Evolutionary conservation across 1,284 basidiomycete genomes (phyloP).

Genomic region (Melanopsichium pennsylvanicum): DNA sequence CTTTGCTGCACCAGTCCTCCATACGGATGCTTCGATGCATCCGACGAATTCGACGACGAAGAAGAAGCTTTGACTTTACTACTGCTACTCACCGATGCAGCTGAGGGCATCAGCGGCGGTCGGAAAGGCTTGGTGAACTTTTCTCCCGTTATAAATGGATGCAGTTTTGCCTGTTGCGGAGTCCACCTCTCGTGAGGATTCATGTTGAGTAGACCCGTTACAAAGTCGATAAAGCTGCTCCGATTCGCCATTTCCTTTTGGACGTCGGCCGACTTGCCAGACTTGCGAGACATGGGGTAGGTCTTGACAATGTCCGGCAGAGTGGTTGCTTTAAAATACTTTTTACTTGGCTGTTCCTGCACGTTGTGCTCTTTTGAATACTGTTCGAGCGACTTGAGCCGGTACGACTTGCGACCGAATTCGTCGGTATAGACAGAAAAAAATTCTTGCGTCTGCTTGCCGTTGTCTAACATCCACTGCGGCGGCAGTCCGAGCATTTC

Average conservation of each 20-base stretch:
- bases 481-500: constrained; percentile 98
- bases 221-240: constrained; percentile 96
- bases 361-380: constrained; percentile 93
- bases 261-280: constrained; percentile 82
- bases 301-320: constrained; percentile 95
- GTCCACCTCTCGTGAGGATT: constrained; percentile 96
- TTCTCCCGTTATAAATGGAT: constrained; percentile 98
- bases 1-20: constrained; percentile 78
- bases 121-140: constrained; percentile 72
- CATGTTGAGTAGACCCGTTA: constrained; percentile 88
- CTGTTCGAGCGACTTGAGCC: constrained; percentile 90
- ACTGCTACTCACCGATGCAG: too few species aligned
- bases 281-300: constrained; percentile 83
- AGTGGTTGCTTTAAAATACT: constrained; percentile 95
- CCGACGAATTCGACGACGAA: constrained; percentile 11
- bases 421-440: constrained; percentile 83
- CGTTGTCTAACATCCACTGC: constrained; percentile 89
- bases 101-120: constrained; percentile 51
- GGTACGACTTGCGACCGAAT: constrained; percentile 85
- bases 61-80: constrained; percentile 5
- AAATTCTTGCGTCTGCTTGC: constrained; percentile 94
- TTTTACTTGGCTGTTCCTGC: constrained; percentile 95
- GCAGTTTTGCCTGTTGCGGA: constrained; percentile 91
- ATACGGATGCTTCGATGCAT: constrained; percentile 80
- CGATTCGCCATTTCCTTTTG: constrained; percentile 96